Evolutionary conservation across 768 basidiomycete genomes (phyloP), one percentile per base, ranked within the genome.

Genomic region (Amanita thiersii): DNA sequence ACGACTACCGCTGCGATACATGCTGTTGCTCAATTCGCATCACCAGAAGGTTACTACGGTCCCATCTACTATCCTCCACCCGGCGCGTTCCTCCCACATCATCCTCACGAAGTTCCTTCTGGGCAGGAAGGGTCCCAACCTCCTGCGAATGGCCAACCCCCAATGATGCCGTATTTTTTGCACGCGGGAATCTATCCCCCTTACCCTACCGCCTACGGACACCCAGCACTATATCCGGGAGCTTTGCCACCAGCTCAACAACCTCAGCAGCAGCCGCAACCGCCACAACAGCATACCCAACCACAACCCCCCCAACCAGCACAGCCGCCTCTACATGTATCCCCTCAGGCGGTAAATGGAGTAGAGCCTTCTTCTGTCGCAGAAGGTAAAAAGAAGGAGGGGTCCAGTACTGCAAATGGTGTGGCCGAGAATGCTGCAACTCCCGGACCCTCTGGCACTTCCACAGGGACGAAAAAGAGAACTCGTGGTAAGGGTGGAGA

Each of bases 91-190:
- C 47, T 64, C 17, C 54, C 58, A 2, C 60, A 57, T 23, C 42
- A 33, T 1, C 54, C 55, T 25, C 62, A 59, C 26, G 65, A 68
- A 28, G 58, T 56, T 36, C 59, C 60, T 34, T 51, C 60, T 6
- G 46, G 51, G 15, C 48, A 54, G 2, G 61, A 63, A 11, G 57
- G 54, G 3, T 43, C 53, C 19, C 46, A 55, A 25, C 47, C 56
- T 12, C 61, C 58, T 34, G 38, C 55, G 2, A 64, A 62, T 45
- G 64, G 65, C 3, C 62, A 64, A 46, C 62, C 58, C 3, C 51
- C 59, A 7, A 52, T 60, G 11, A 58, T 69, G 49, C 69, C 64
- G 3, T 66, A 66, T 45, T 68, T 65, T 40, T 58, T 70, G 19
- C 64, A 59, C 37, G 57, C 65, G 2, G 60, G 60, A 2, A 50